A percentile compares a stretch with the other conserved stretches of the same genome.
phyloP scores from a whole-genome alignment of 225 moss, liverwort and hornwort genomes.

The Asterella californica region DNA sequence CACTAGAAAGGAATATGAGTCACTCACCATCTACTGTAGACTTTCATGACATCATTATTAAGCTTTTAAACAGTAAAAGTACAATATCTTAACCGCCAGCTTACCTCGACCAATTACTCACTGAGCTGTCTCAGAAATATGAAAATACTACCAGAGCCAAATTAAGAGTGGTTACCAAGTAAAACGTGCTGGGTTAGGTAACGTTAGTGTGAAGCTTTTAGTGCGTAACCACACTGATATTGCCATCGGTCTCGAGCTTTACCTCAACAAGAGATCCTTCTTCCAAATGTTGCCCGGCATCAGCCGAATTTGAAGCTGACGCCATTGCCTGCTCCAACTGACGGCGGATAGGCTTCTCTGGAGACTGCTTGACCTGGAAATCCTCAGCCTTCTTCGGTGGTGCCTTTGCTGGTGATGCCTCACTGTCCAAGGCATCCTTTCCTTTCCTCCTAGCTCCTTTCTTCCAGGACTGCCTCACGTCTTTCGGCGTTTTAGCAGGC shows the following conservation, averaged over 20 bases:
- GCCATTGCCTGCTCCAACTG: constrained; percentile 26
- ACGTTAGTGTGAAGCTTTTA: background rate
- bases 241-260: background rate
- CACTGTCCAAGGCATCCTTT: constrained; percentile 18
- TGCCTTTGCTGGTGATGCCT: background rate
- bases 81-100: too few species aligned
- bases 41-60: too few species aligned
- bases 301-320: constrained; percentile 16
- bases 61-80: too few species aligned
- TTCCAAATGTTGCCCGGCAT: constrained; percentile 10
- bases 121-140: too few species aligned
- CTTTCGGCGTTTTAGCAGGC: background rate
- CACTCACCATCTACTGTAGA: too few species aligned
- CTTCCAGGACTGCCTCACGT: constrained; percentile 27
- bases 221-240: background rate
- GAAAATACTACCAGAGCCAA: too few species aligned
- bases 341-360: constrained; percentile 19
- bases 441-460: constrained; percentile 41
- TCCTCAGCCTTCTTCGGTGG: constrained; percentile 13
- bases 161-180: too few species aligned
- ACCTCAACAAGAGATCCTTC: constrained; percentile 47
- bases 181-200: too few species aligned
- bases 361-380: constrained; percentile 3
- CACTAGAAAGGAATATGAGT: too few species aligned
- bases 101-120: too few species aligned